These are phyloP conservation scores for Phaffia tasmanica DNA, from an alignment of 768 basidiomycete genomes.

Conservation along the genomic window DNA sequence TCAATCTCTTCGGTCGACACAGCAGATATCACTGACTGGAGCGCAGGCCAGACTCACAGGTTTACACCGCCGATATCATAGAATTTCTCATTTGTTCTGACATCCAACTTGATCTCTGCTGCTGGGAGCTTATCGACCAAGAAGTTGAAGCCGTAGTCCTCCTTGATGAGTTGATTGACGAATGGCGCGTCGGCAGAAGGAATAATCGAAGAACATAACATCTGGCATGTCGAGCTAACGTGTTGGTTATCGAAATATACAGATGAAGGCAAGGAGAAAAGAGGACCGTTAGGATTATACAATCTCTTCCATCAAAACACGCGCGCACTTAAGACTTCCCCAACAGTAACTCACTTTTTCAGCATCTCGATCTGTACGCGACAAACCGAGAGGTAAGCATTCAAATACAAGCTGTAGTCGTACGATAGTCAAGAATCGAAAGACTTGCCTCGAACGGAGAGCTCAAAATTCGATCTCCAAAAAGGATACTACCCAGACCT, in stretches of 20 bases:
- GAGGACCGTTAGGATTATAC: not conserved
- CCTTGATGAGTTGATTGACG: constrained; percentile 71
- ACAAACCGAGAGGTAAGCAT: constrained; percentile 2
- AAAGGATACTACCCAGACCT: constrained; percentile 83
- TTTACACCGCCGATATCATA: constrained; percentile 81
- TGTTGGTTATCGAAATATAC: not conserved
- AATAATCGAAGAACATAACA: constrained; percentile 56
- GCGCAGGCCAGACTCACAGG: constrained; percentile 46
- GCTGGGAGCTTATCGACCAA: constrained; percentile 88
- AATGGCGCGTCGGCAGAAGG: constrained; percentile 67
- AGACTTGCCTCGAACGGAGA: constrained; percentile 69
- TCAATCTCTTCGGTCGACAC: too few species aligned
- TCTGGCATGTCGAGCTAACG: constrained; percentile 50
- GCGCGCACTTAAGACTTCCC: not conserved
- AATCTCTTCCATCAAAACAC: not conserved
- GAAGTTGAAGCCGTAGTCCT: constrained; percentile 91
- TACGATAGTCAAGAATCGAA: not conserved
- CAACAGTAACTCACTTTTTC: constrained; percentile 44
- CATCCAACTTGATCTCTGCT: constrained; percentile 82
- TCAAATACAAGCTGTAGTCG: not conserved
- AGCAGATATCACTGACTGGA: not conserved
- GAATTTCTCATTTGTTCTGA: constrained; percentile 68
- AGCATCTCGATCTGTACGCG: constrained; percentile 63
- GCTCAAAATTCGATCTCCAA: constrained; percentile 87
- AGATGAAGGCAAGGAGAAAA: not conserved